phyloP scores from a whole-genome alignment of 75 land plant species.

The Cunninghamia lanceolata region DNA sequence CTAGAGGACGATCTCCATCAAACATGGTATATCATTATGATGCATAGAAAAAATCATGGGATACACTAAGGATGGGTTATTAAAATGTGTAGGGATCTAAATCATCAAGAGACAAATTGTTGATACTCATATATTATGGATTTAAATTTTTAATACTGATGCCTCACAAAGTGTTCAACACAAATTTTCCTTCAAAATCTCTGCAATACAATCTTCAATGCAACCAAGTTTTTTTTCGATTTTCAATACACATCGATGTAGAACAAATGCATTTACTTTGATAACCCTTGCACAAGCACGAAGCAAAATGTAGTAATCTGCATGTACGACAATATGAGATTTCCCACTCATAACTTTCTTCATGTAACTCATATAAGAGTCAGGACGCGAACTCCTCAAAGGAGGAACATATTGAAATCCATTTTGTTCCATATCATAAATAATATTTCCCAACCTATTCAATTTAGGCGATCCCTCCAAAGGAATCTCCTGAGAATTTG shows the following conservation, averaged over 20 bases:
- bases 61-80: no score
- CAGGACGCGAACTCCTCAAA: constrained; percentile 16
- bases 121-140: no score
- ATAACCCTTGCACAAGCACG: constrained; percentile 73
- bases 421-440: constrained; percentile 68
- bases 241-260: constrained; percentile 55
- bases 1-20: no score
- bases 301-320: constrained; percentile 80
- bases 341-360: constrained; percentile 29
- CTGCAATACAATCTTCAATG: constrained; percentile 39
- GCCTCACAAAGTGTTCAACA: no score
- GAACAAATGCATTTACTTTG: constrained; percentile 46
- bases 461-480: not conserved
- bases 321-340: constrained; percentile 53
- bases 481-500: not conserved
- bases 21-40: no score
- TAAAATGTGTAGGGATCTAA: no score
- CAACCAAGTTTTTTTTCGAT: constrained; percentile 53
- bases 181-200: no score
- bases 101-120: no score
- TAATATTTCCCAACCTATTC: constrained; percentile 31
- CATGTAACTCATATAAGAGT: constrained; percentile 50
- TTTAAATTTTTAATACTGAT: no score
- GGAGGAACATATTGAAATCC: constrained; percentile 65
- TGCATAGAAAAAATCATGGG: no score